Conservation (phyloP, 2,329 filamentous ascomycete genomes). For the Diaporthe sp. region DNA sequence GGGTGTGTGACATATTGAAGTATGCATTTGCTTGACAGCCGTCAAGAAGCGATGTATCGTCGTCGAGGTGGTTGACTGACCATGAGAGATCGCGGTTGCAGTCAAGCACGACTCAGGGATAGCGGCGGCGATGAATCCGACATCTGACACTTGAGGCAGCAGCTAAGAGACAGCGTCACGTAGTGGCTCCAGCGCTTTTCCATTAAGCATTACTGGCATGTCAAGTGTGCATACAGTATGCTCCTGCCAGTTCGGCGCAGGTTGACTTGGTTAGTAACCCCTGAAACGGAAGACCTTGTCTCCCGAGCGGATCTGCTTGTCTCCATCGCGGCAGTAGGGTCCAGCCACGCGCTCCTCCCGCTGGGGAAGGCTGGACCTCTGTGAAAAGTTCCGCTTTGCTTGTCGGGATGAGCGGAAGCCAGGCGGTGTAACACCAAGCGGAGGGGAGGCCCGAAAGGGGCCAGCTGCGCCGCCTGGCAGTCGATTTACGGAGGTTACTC, state of each 20-base stretch:
- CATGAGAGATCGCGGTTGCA: conserved; percentile 11
- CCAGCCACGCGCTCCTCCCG: conserved; percentile 3
- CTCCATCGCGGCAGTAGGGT: not conserved
- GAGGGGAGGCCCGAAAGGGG: conserved; percentile 22
- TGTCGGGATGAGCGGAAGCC: conserved; percentile 11
- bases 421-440: conserved; percentile 25
- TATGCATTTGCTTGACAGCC: conserved; percentile 12
- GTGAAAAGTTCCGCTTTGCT: conserved; percentile 8
- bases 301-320: not conserved
- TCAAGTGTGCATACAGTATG: not conserved
- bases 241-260: not conserved
- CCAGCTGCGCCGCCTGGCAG: conserved; percentile 17
- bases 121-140: conserved; percentile 24
- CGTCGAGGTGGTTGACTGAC: not conserved
- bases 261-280: not conserved
- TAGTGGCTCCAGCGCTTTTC: not conserved
- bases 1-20: conserved; percentile 9
- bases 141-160: conserved; percentile 11
- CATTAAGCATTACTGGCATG: not conserved
- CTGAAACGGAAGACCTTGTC: conserved; percentile 15
- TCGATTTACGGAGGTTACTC: conserved; percentile 23
- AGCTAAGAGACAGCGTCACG: not conserved
- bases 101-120: conserved; percentile 17
- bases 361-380: not conserved
- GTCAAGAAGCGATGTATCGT: conserved; percentile 1